Evolutionary conservation across 202 grass and related monocot species (phyloP).

Genomic region (Carex sylvatica): DNA sequence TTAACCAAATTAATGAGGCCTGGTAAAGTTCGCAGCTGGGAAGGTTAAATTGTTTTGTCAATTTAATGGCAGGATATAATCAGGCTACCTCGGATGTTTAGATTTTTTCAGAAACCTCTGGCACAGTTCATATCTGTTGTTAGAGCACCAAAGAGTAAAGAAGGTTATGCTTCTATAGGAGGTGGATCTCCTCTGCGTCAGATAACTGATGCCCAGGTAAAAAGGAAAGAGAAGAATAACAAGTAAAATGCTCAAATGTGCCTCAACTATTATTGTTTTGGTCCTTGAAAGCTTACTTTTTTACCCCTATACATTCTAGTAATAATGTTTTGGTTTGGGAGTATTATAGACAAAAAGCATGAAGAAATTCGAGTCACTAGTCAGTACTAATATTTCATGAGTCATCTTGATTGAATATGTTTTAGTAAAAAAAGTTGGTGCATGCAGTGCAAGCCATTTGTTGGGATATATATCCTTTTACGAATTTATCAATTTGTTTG

Average conservation of each 20-base stretch:
- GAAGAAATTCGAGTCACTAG: neutral
- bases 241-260: neutral
- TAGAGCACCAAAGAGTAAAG: constrained; percentile 97
- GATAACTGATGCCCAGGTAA: constrained; percentile 93
- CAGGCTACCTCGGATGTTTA: constrained; percentile 83
- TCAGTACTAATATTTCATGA: neutral
- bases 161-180: constrained; percentile 98
- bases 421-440: neutral
- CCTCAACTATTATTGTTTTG: neutral
- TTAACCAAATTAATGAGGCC: neutral
- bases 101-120: constrained; percentile 94
- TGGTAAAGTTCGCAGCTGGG: neutral
- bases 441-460: neutral
- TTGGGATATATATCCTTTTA: neutral
- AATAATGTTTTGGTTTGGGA: neutral
- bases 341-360: neutral
- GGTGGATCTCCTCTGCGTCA: constrained; percentile 97
- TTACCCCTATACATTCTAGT: neutral
- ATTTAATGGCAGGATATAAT: constrained; percentile 86
- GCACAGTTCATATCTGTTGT: constrained; percentile 88
- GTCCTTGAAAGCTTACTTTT: neutral
- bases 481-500: neutral
- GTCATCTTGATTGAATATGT: neutral
- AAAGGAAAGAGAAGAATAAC: neutral
- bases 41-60: constrained; percentile 23